phyloP scores from a whole-genome alignment of 1,284 basidiomycete genomes.

The Pseudozyma hubeiensis region DNA sequence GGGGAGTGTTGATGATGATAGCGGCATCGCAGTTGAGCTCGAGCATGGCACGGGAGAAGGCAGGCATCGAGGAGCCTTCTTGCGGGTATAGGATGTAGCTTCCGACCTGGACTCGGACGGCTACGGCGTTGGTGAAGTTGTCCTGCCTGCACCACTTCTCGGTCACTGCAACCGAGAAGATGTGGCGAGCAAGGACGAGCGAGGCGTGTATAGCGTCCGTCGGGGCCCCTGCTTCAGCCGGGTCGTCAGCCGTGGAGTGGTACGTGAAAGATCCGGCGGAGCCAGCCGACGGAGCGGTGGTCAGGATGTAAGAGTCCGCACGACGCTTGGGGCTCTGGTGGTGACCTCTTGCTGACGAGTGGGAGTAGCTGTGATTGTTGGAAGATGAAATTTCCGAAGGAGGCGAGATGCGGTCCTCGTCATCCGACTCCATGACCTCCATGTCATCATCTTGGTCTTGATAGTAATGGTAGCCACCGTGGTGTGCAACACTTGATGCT shows the following conservation, averaged over 20 bases:
- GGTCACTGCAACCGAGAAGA: slow-evolving; percentile 31
- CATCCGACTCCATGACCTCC: slow-evolving; percentile 34
- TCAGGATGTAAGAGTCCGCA: slow-evolving; percentile 31
- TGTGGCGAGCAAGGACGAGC: slow-evolving; percentile 25
- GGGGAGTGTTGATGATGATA: slow-evolving; percentile 80
- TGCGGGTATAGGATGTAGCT: slow-evolving; percentile 46
- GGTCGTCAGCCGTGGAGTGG: slow-evolving; percentile 23
- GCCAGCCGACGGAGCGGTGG: slow-evolving; percentile 17
- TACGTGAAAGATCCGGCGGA: slow-evolving; percentile 17
- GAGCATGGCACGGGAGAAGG: slow-evolving; percentile 73
- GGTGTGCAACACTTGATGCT: slow-evolving; percentile 12
- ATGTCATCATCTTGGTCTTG: slow-evolving; percentile 22
- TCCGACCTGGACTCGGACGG: slow-evolving; percentile 46
- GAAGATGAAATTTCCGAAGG: slow-evolving; percentile 23
- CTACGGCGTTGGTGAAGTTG: slow-evolving; percentile 42
- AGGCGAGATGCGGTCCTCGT: slow-evolving; percentile 21
- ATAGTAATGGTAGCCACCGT: slow-evolving; percentile 6
- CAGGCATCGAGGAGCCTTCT: slow-evolving; percentile 27
- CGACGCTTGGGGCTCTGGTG: slow-evolving; percentile 12
- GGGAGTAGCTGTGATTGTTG: slow-evolving; percentile 9
- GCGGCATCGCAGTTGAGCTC: slow-evolving; percentile 81
- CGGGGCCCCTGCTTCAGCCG: slow-evolving; percentile 14
- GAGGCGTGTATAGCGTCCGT: slow-evolving; percentile 31
- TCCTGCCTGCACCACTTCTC: slow-evolving; percentile 35
- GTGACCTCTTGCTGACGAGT: slow-evolving; percentile 6